phyloP scores from a whole-genome alignment of 208 protist genomes.

The Acanthamoeba triangularis region DNA sequence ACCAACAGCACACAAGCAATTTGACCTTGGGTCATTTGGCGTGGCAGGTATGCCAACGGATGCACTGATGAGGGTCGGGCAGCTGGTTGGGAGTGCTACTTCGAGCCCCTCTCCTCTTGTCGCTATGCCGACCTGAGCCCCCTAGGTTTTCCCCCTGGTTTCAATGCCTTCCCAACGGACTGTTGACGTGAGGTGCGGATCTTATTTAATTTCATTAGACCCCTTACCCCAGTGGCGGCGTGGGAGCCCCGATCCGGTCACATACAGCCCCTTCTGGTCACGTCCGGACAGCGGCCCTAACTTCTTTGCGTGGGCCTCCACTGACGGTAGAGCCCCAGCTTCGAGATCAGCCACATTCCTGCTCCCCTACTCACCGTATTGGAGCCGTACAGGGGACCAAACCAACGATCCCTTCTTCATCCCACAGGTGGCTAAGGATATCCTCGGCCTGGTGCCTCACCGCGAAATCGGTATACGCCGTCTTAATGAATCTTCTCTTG shows the following conservation, averaged over 20 bases:
- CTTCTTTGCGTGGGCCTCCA: slow-evolving; percentile 22
- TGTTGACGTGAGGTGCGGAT: no score
- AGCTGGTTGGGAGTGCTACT: slow-evolving; percentile 21
- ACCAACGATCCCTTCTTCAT: slow-evolving; percentile 59
- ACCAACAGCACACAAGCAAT: no score
- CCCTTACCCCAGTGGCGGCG: neutral
- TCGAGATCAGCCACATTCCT: neutral
- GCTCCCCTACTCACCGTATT: neutral
- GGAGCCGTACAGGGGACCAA: neutral
- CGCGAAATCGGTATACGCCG: neutral
- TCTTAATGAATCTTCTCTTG: no score
- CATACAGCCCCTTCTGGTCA: neutral
- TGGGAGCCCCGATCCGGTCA: neutral
- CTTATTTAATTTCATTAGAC: no score
- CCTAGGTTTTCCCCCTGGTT: neutral
- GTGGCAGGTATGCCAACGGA: neutral
- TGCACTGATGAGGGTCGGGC: neutral
- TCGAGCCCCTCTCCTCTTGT: slow-evolving; percentile 17
- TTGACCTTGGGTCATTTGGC: no score
- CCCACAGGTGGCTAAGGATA: neutral
- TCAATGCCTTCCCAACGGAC: neutral
- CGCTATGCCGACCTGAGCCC: neutral
- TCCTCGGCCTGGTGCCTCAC: neutral
- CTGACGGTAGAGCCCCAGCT: neutral
- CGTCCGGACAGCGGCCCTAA: neutral